phyloP scores from a whole-genome alignment of 257 asterid species.

The Gentiana macrophylla region DNA sequence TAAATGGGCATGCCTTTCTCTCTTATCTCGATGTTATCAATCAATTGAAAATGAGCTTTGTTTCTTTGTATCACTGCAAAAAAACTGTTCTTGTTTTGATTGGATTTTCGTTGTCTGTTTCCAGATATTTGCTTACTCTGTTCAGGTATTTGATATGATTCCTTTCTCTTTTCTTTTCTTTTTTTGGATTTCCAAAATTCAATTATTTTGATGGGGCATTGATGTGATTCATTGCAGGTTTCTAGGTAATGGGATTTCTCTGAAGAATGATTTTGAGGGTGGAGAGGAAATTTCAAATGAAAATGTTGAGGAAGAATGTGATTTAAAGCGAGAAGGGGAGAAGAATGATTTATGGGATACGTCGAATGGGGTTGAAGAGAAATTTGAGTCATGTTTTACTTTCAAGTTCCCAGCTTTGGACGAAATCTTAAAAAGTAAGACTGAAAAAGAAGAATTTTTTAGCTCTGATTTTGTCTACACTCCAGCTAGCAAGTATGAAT shows the following conservation, averaged over 20 bases:
- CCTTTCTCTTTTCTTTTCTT: not conserved
- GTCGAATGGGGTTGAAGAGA: conserved; percentile 22
- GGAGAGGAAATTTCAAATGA: conserved; percentile 9
- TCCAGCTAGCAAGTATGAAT: conserved; percentile 18
- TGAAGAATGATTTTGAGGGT: not conserved
- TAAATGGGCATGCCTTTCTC: conserved; percentile 2
- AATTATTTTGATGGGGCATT: not conserved
- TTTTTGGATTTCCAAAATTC: not conserved
- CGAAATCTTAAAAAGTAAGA: conserved; percentile 33
- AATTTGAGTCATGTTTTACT: conserved; percentile 27
- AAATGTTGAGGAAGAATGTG: not conserved
- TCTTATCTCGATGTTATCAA: conserved; percentile 1
- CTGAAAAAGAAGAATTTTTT: conserved; percentile 12
- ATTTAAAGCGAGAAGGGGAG: conserved; percentile 8
- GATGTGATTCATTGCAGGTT: conserved; percentile 18
- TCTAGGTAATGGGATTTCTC: conserved; percentile 11
- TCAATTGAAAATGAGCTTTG: conserved; percentile 32
- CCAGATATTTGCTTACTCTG: conserved; percentile 27
- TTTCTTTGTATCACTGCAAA: conserved; percentile 22
- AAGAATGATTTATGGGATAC: conserved; percentile 8
- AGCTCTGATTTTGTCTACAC: conserved; percentile 24
- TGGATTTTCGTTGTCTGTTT: conserved; percentile 21
- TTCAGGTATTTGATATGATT: conserved; percentile 31
- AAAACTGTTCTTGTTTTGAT: conserved; percentile 22
- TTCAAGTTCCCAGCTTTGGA: conserved; percentile 63